Base-by-base conservation (phyloP, 441 rosid species). In the Croton laevigatus region DNA sequence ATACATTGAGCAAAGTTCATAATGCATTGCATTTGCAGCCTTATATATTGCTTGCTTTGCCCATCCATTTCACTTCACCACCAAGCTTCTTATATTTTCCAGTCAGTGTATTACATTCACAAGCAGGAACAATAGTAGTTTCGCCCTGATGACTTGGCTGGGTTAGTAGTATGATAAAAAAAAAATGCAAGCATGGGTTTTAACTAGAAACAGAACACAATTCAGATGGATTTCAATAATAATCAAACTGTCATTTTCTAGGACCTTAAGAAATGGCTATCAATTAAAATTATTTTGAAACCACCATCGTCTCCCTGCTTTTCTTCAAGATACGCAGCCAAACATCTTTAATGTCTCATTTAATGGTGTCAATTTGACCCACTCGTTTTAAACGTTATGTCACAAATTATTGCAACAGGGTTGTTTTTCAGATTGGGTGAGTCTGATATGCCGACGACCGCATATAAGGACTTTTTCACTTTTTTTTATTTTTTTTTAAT, bases 11-110 rank as follows among this genome's bases (percentile, higher is more conserved):
- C n/a, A n/a, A n/a, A n/a, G n/a, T n/a, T n/a, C n/a, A n/a, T n/a
- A n/a, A n/a, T n/a, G n/a, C n/a, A n/a, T n/a, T n/a, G n/a, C n/a
- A 45, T 23, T 7, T 53, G 53, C 74, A 70, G 88, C 96, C 96
- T 91, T 86, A 73, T 84, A n/a, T n/a, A n/a, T n/a, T n/a, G n/a
- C 85, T 57, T 97, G 98, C 78, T 91, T 91, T 37, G n/a, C 98
- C 98, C 93, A 91, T 94, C 97, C 97, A 94, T 80, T 84, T 94
- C 60, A 94, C 97, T 75, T 88, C 94, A 75, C 94, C 97, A 14
- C 97, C 95, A 32, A 91, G 85, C 75, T 91, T 86, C 84, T 94
- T 92, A 72, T 86, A 94, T 79, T 86, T 89, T 61, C 91, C 81
- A 59, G 91, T 97, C 78, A 94, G 79, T 8, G 93, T 85, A 74